These are phyloP conservation scores for Dorcoceras hygrometricum DNA, from an alignment of 257 asterid genomes.

Conservation along the genomic window DNA sequence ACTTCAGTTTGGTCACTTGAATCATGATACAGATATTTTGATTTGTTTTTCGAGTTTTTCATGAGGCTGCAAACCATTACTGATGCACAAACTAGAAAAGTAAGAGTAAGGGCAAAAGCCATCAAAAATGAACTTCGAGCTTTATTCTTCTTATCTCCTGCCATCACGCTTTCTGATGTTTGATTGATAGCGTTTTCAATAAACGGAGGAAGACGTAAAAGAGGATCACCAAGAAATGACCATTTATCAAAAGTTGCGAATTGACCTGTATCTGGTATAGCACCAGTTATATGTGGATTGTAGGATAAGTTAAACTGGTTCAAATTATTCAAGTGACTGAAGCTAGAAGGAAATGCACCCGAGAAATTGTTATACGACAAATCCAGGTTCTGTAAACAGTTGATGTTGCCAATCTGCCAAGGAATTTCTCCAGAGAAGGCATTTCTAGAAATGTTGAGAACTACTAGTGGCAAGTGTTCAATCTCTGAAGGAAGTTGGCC, in stretches of 20 bases:
- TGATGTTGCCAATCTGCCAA: slow-evolving; percentile 33
- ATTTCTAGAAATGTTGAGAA: slow-evolving; percentile 33
- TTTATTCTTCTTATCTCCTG: slow-evolving; percentile 12
- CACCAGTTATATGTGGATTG: slow-evolving; percentile 42
- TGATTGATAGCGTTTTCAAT: slow-evolving; percentile 27
- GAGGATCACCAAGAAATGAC: slow-evolving; percentile 46
- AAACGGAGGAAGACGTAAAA: slow-evolving; percentile 35
- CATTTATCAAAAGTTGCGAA: slow-evolving; percentile 37
- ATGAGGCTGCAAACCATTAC: slow-evolving; percentile 47
- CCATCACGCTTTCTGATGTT: slow-evolving; percentile 6
- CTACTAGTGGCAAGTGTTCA: slow-evolving; percentile 29
- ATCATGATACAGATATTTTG: slow-evolving; percentile 45
- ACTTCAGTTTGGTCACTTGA: slow-evolving; percentile 38
- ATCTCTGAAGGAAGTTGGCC: slow-evolving; percentile 40
- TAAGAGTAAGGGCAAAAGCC: slow-evolving; percentile 42
- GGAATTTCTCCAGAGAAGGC: slow-evolving; percentile 43
- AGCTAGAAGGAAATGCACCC: slow-evolving; percentile 38
- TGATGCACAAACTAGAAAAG: slow-evolving; percentile 57
- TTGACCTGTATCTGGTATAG: slow-evolving; percentile 40
- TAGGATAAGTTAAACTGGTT: slow-evolving; percentile 45
- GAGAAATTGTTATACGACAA: slow-evolving; percentile 45
- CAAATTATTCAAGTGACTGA: slow-evolving; percentile 26
- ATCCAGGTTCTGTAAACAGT: slow-evolving; percentile 36
- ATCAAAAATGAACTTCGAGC: slow-evolving; percentile 33
- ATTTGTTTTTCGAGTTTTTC: slow-evolving; percentile 43